These are phyloP conservation scores for Leishmania martiniquensis DNA, from an alignment of 208 protist species.

Conservation along the genomic window DNA sequence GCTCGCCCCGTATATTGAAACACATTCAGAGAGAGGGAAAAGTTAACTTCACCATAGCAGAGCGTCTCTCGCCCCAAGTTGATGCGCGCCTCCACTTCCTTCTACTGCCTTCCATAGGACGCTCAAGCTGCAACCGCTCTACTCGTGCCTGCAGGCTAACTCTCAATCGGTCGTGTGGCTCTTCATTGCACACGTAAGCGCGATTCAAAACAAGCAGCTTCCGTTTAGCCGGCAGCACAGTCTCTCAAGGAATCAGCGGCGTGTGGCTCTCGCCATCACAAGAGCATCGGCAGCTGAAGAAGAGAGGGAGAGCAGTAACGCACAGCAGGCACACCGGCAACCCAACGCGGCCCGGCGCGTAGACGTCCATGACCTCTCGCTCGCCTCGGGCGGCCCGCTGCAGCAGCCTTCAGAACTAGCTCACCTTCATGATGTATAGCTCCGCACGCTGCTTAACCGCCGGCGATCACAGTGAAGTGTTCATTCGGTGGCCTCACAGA, in stretches of 20 bases:
- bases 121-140: too few relatives aligned
- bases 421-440: too few relatives aligned
- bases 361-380: background rate
- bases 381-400: background rate
- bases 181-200: background rate
- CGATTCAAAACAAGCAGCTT: background rate
- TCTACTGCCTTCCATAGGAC: background rate
- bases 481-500: slow-evolving; percentile 50
- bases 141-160: background rate
- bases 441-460: slow-evolving; percentile 24
- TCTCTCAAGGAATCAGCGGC: background rate
- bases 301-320: background rate
- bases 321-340: background rate
- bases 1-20: background rate
- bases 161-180: background rate
- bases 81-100: background rate
- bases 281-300: background rate
- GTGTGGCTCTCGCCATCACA: background rate
- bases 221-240: background rate
- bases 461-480: slow-evolving; percentile 71
- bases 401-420: background rate
- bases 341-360: background rate
- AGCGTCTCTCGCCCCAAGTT: background rate
- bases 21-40: background rate
- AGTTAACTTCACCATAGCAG: background rate